Conservation (phyloP, 495 filamentous ascomycete genomes). For the Lasiosphaeria hispida region DNA sequence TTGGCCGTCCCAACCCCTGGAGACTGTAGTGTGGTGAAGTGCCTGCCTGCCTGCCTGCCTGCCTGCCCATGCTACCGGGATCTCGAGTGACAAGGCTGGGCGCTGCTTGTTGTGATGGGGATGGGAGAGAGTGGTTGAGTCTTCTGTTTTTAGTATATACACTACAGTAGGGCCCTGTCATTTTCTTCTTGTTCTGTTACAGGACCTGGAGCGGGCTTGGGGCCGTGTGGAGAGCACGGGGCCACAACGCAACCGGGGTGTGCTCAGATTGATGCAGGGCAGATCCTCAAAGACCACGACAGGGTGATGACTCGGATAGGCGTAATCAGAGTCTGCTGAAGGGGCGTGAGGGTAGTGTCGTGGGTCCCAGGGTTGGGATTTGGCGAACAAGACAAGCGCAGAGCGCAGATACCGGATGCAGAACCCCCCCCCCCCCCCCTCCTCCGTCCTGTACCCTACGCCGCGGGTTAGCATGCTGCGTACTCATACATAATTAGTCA, state of each 20-base stretch:
- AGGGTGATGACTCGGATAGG: conserved; percentile 13
- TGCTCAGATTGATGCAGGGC: conserved; percentile 24
- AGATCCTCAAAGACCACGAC: conserved; percentile 22
- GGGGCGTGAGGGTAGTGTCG: conserved; percentile 24
- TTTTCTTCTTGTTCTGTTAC: conserved; percentile 24
- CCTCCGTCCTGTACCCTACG: not conserved
- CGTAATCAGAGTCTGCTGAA: conserved; percentile 17
- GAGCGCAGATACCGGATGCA: conserved; percentile 20
- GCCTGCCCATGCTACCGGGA: conserved; percentile 27
- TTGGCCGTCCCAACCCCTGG: conserved; percentile 1
- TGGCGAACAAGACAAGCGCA: conserved; percentile 6
- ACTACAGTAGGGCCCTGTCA: conserved; percentile 25
- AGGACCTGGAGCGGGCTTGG: conserved; percentile 24
- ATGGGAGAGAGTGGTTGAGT: conserved; percentile 15
- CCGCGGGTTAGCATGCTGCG: not conserved
- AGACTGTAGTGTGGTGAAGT: conserved; percentile 9
- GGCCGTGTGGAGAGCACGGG: conserved; percentile 27
- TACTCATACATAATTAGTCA: not conserved
- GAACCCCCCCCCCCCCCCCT: conserved; percentile 11
- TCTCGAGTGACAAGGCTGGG: conserved; percentile 21
- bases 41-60: conserved; percentile 7
- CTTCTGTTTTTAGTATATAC: conserved; percentile 30
- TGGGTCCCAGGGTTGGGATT: conserved; percentile 4
- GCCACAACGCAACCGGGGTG: conserved; percentile 19
- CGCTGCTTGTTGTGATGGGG: conserved; percentile 18